Percentiles rank a stretch among this genome's conserved stretches.
phyloP scores from a whole-genome alignment of 2,329 filamentous ascomycete species.

The Paradendryphiella salina region DNA sequence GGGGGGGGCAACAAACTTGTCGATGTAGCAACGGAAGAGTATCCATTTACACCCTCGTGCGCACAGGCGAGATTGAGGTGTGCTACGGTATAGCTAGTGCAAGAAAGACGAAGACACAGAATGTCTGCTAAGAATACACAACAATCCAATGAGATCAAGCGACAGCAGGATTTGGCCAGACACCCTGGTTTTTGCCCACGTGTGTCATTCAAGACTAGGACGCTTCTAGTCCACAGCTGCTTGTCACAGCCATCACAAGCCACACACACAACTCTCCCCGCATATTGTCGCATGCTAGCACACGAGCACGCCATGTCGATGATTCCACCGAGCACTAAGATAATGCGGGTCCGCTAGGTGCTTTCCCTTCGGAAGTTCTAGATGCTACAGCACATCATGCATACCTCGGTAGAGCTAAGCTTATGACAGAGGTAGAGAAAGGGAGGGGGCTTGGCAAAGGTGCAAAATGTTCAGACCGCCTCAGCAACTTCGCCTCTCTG shows the following conservation, averaged over 20 bases:
- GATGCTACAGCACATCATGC: background rate
- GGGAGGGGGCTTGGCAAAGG: background rate
- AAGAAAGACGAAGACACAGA: background rate
- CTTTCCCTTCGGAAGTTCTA: background rate
- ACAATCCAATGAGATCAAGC: background rate
- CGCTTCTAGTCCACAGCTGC: background rate
- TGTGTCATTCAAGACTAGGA: too few relatives aligned
- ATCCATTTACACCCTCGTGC: background rate
- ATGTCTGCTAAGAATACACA: background rate
- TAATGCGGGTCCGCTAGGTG: background rate
- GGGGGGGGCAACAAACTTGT: too few relatives aligned
- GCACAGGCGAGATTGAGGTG: background rate
- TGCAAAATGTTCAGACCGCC: background rate
- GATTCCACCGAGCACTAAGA: background rate
- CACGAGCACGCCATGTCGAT: background rate
- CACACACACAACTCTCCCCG: background rate
- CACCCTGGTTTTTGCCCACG: background rate
- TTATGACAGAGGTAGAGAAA: background rate
- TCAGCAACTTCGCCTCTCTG: background rate
- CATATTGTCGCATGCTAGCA: constrained; percentile 1
- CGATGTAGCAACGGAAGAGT: background rate
- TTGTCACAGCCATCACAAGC: constrained; percentile 3
- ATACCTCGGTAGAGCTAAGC: background rate
- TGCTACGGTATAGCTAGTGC: background rate
- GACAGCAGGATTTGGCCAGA: background rate